Evolutionary conservation across 2,329 filamentous ascomycete genomes (phyloP), one percentile per base, ranked within the genome.

Genomic region (Fusarium sarcochroum): DNA sequence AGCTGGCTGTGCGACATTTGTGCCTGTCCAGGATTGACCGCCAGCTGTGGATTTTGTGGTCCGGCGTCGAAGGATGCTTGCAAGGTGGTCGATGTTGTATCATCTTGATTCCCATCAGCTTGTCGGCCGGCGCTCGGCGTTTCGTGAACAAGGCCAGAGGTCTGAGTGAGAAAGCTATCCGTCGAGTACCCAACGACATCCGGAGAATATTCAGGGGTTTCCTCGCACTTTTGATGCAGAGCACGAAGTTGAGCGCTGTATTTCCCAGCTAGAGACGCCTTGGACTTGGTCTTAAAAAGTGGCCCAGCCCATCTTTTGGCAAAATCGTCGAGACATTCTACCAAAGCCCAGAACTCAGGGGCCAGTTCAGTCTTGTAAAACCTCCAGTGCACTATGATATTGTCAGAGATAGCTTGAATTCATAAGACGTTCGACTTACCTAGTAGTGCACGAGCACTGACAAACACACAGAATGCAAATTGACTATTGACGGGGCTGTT

Each of bases 391-490:
- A 73, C 71, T 73, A 1, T 1, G 2, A 2, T 1, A 7, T 5
- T 1, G 25, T 71, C 9, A 70, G 21, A 4, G 2, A 0, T 10
- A 7, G 15, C 1, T 0, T 11, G 0, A 2, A 1, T 3, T 3
- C 2, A 2, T 15, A 3, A 3, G 4, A 4, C 21, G 3, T 1
- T 0, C 0, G 11, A 4, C 66, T 27, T 40, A 73, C 70, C 68
- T 4, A 85, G 73, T 0, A 85, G 71, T 5, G 83, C 78, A 11
- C 83, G 74, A 0, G 77, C 82, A n/a, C 79, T 81, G 10, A 85
- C 76, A 44, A 83, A 86, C 1, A 81, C 76, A 59, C 83, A 85
- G 34, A 85, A 82, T 0, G 81, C 76, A 65, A 83, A 84, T 37
- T 84, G 83, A 3, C 66, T 64, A 8, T 69, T 72, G 2, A 73